Evolutionary conservation across 768 basidiomycete genomes (phyloP), one percentile per base, ranked within the genome.

Genomic region (Cyclocybe cylindracea): DNA sequence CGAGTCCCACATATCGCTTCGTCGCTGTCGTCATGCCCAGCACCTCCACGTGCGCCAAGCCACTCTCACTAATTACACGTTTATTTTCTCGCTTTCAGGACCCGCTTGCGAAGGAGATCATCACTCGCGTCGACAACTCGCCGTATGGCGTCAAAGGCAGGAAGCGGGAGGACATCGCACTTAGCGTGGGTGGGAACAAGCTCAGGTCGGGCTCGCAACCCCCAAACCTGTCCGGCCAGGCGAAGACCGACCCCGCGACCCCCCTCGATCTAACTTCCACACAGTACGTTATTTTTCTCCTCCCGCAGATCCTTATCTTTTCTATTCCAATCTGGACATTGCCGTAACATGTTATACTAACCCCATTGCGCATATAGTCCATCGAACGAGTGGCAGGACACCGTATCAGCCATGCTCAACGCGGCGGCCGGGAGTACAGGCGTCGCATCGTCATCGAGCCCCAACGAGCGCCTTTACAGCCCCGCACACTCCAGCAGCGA

Each of bases 331-430:
- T 16, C 16, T 44, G 49, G 53, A 42, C 48, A 44, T 18, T 52
- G 48, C 14, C 18, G 16, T 39, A 14, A 13, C 14, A 24, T n/a
- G 45, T 10, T 8, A 16, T 32, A 11, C 39, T 34, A 38, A 16
- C 36, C 5, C 24, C 24, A 24, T 36, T 43, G 35, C n/a, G 14
- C 40, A n/a, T 48, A 34, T 52, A 91, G 88, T 57, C 89, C 89
- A 13, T 87, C 88, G 18, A 85, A 84, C 56, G 89, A 92, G 68
- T 92, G 90, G 90, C 91, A 92, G 66, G 88, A 89, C 60, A 73
- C 75, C 40, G 84, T 92, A 3, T 69, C 70, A 4, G 58, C 67
- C 19, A 76, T 76, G 70, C 69, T 77, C 36, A 65, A 63, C 51
- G 54, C 61, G 34, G 62, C 58, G 39, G 60, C 61, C 56, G 50